Evolutionary conservation across 108 stramenopile species (phyloP), one percentile per base, ranked within the genome.

Genomic region (Nitzschia sp.): DNA sequence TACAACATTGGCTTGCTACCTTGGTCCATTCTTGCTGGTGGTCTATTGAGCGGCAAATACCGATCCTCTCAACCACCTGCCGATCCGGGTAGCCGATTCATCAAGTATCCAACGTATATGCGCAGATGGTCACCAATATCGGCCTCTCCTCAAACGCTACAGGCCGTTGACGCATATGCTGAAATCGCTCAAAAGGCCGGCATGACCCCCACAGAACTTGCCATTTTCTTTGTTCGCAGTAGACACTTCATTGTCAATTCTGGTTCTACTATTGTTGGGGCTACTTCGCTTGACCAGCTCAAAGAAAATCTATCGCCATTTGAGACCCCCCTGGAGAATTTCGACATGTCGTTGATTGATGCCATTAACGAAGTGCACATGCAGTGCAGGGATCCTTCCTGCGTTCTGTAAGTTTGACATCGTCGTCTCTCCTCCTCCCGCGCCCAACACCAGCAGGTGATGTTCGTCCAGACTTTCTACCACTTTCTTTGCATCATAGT

Each of bases 1-100:
- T 77, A 83, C 57, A 83, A 95, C 57, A 86, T 98, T 20, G 90
- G 76, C n/a, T 70, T 98, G 14, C 70, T 98, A 12, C 92, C 95
- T 8, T 94, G 94, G 60, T 87, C 88, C 21, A 92, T 95, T 8
- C 63, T 98, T 20, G 97, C 95, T 8, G 95, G 93, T 20, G 97
- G 97, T 0, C 75, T 77, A 9, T 78, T 98, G 41, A 89, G 78
- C 37, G 91, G 89, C 41, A 95, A 95, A 48, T 95, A 95, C 56
- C 60, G 79, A 6, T 63, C 67, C 0, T 57, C 53, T 15, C 2
- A 9, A 65, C 83, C 10, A 75, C 77, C 34, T 38, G 57, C 8
- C 37, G 51, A 15, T 6, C 17, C 46, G 5, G 7, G 37, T 38
- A 76, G 86, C 8, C 78, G 96, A 14, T 66, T 91, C 55, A 83